Evolutionary conservation across 2,329 filamentous ascomycete genomes (phyloP), one percentile per base, ranked within the genome.

Genomic region (Colletotrichum falcatum): DNA sequence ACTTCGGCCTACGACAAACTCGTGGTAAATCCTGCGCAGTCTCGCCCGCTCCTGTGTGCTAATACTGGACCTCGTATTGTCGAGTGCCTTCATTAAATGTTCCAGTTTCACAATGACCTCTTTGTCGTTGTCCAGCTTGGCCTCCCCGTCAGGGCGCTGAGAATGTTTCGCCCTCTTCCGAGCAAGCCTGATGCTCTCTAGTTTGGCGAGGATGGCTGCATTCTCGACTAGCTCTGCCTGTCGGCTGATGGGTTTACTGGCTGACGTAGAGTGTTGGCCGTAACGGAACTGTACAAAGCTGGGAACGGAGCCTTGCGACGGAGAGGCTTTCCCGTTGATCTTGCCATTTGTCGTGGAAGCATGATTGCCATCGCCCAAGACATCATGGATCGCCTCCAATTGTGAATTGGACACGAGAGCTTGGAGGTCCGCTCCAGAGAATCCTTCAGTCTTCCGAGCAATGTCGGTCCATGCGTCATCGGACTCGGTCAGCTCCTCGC

Each of bases 361-460:
- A 73, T 76, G 23, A 75, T 77, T 33, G 75, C 74, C 84, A 76
- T 91, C 89, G 64, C 90, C 91, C 0, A 99, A 88, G 2, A 97
- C 90, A 74, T 98, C 95, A 78, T 99, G 96, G 73, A 99, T 98
- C 35, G 96, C 96, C 82, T 98, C 95, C 7, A 99, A 87, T 79
- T 99, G 96, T 0, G 96, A 95, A 75, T 99, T 99, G 76, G 97
- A 98, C 53, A 98, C 91, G 8, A 99, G 88, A 0, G 95, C 96
- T 80, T 99, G 96, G 4, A 99, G 85, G 82, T 99, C 96, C 1
- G 96, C 96, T 16, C 96, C 96, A 0, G 94, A 96, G 79, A 97
- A 98, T 12, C 96, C 96, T 70, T 96, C 92, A 0, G 95, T 98
- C 20, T 89, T 86, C 20, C 84, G 85, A 0, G 94, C 95, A 30